A percentile compares a stretch with the other conserved stretches of the same genome.
These are phyloP conservation scores for Leccinum subgranulosum DNA, from an alignment of 768 basidiomycete genomes.

Conservation along the genomic window DNA sequence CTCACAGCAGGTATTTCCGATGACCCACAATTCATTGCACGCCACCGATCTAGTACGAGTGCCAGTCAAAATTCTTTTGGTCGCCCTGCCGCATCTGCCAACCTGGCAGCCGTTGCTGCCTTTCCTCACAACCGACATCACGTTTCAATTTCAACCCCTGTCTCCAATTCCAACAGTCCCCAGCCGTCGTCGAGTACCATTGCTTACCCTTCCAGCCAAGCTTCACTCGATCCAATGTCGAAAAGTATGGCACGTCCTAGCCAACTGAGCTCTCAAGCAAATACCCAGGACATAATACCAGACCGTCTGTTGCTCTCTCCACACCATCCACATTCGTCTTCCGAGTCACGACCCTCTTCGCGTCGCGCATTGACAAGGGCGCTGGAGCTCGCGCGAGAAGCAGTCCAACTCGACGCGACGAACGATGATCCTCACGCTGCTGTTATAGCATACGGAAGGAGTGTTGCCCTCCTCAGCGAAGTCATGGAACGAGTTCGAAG, in stretches of 20 bases:
- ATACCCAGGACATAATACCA: conserved; percentile 39
- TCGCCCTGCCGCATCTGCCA: conserved; percentile 44
- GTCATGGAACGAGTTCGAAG: conserved; percentile 90
- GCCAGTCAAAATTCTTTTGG: conserved; percentile 26
- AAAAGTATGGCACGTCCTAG: conserved; percentile 44
- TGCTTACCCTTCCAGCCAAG: conserved; percentile 38
- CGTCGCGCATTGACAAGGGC: conserved; percentile 83
- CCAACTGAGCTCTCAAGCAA: conserved; percentile 20
- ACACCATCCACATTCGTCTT: conserved; percentile 38
- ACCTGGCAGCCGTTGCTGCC: conserved; percentile 55
- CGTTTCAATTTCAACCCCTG: conserved; percentile 25
- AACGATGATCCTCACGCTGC: conserved; percentile 88
- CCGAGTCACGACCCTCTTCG: conserved; percentile 65
- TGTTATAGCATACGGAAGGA: conserved; percentile 83
- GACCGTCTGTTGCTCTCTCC: conserved; percentile 45
- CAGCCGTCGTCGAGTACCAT: conserved; percentile 20
- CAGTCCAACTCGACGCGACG: conserved; percentile 82
- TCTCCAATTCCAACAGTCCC: conserved; percentile 27
- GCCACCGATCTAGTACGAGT: conserved; percentile 37
- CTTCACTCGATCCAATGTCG: conserved; percentile 57
- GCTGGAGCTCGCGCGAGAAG: conserved; percentile 84
- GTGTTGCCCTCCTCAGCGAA: conserved; percentile 82
- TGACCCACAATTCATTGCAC: conserved; percentile 28
- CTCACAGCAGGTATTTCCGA: conserved; percentile 25
- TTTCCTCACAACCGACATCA: conserved; percentile 54